A percentile compares a stretch with the other conserved stretches of the same genome.
These are phyloP conservation scores for Ogataea trehaloabstinens DNA, from an alignment of 805 yeast species.

Conservation along the genomic window DNA sequence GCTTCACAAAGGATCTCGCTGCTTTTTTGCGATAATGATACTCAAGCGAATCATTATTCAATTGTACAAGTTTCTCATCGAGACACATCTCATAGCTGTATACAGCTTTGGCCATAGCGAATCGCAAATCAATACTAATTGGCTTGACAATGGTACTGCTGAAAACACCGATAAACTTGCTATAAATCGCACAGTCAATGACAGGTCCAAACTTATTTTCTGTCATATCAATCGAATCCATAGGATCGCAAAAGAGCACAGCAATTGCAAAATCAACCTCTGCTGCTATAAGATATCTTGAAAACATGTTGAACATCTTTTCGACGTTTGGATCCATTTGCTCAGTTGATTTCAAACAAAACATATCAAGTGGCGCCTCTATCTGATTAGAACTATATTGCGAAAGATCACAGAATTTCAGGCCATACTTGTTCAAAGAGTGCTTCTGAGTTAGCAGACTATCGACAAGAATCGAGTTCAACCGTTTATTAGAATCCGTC, in stretches of 20 bases:
- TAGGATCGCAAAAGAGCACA: constrained; percentile 2
- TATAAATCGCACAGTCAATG: constrained; percentile 4
- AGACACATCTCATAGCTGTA: constrained; percentile 4
- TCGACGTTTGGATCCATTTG: constrained; percentile 7
- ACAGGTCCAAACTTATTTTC: not conserved
- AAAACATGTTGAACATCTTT: constrained; percentile 2
- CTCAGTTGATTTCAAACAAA: not conserved
- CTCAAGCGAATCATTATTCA: not conserved
- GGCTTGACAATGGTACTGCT: constrained; percentile 5
- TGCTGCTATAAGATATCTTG: constrained; percentile 4
- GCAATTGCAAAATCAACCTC: constrained; percentile 3
- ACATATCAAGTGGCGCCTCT: constrained; percentile 1
- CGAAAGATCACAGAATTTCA: constrained; percentile 9
- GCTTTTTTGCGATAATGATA: constrained; percentile 2
- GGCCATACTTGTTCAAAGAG: constrained; percentile 2
- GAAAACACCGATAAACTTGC: constrained; percentile 6
- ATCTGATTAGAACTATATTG: not conserved
- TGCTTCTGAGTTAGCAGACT: constrained; percentile 8
- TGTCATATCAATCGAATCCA: not conserved
- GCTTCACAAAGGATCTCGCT: constrained; percentile 4
- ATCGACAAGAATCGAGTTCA: constrained; percentile 11
- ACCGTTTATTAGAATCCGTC: constrained; percentile 11
- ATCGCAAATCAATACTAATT: constrained; percentile 2
- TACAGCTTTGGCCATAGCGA: constrained; percentile 3
- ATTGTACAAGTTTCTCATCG: constrained; percentile 1